phyloP scores from a whole-genome alignment of 2,329 filamentous ascomycete genomes.

The Microcera coccophila region DNA sequence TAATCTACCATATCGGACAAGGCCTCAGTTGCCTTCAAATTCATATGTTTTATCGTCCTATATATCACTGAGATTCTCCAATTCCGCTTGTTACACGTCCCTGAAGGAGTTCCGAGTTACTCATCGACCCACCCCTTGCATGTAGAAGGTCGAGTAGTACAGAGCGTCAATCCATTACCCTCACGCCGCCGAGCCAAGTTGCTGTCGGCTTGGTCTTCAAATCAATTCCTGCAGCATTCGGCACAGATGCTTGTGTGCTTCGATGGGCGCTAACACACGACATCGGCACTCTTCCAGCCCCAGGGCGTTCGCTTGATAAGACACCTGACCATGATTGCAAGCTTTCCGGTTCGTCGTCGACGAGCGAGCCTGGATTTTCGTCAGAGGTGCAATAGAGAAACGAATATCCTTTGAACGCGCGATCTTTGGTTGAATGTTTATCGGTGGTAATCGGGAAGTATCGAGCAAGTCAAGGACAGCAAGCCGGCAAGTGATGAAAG shows the following conservation, averaged over 20 bases:
- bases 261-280: conserved; percentile 16
- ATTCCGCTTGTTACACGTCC: conserved; percentile 4
- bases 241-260: conserved; percentile 2
- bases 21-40: conserved; percentile 9
- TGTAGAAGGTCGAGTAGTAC: conserved; percentile 4
- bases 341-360: not conserved
- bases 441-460: not conserved
- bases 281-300: conserved; percentile 9
- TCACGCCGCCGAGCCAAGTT: conserved; percentile 10
- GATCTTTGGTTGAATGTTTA: not conserved
- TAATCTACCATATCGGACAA: conserved; percentile 5
- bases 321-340: not conserved
- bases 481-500: not conserved
- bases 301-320: conserved; percentile 17
- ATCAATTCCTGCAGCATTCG: conserved; percentile 1
- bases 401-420: not conserved
- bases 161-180: conserved; percentile 12
- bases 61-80: conserved; percentile 4
- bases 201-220: conserved; percentile 10
- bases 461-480: not conserved
- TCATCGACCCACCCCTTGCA: conserved; percentile 1
- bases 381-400: not conserved
- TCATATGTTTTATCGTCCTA: conserved; percentile 7
- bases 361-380: not conserved
- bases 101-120: not conserved